Conservation (phyloP, 345 rosid genomes). For the Eucalyptus caleyi region DNA sequence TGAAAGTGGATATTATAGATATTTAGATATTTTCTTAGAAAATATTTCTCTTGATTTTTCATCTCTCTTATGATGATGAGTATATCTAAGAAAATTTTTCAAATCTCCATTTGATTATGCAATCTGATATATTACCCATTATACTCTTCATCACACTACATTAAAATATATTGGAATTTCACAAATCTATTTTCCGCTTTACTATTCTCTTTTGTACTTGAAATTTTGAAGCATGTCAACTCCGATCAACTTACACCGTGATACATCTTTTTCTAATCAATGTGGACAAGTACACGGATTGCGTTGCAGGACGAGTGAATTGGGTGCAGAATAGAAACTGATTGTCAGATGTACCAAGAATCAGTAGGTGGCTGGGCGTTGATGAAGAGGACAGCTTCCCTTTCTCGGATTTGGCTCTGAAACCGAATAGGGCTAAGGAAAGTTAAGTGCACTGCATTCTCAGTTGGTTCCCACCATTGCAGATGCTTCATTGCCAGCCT, state of each 20-base stretch:
- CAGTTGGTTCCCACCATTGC: neutral
- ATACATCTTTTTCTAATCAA: neutral
- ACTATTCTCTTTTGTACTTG: no score
- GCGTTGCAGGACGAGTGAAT: neutral
- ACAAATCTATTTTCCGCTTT: neutral
- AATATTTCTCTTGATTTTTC: neutral
- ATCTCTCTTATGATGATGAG: neutral
- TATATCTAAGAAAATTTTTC: neutral
- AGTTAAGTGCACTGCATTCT: neutral
- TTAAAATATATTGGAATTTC: neutral
- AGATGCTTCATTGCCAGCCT: neutral
- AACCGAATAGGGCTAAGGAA: neutral
- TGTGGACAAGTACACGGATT: neutral
- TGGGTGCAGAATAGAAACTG: neutral
- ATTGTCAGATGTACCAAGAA: neutral
- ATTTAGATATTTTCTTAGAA: neutral
- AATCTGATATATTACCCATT: no score
- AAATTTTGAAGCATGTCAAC: neutral
- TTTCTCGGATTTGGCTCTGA: neutral
- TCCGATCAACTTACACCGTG: neutral
- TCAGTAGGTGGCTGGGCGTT: neutral
- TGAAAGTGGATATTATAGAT: neutral
- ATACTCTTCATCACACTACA: no score
- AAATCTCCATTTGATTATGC: neutral
- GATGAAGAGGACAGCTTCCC: neutral